These are phyloP conservation scores for Zygnema cylindricum DNA, from an alignment of 139 green algal genomes.

Conservation along the genomic window DNA sequence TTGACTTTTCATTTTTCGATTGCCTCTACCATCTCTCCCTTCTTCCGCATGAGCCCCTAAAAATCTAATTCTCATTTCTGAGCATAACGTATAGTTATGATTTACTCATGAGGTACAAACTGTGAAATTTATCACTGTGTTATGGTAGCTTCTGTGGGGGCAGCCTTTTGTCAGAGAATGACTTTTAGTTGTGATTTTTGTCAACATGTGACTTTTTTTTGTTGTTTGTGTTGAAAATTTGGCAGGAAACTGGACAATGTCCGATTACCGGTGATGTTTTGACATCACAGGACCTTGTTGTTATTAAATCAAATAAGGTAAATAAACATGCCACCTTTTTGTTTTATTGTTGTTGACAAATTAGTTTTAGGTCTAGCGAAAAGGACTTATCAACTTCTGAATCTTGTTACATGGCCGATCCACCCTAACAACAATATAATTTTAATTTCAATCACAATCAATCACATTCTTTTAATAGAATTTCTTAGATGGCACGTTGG, in stretches of 20 bases:
- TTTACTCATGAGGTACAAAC: too few relatives aligned
- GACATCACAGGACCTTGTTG: conserved; percentile 82
- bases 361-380: conserved; percentile 14
- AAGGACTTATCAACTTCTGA: neutral
- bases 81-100: too few relatives aligned
- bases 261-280: conserved; percentile 83
- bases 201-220: too few relatives aligned
- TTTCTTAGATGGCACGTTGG: neutral
- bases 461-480: neutral
- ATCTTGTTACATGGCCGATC: neutral
- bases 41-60: too few relatives aligned
- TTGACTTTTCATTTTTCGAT: too few relatives aligned
- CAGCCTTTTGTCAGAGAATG: too few relatives aligned
- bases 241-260: conserved; percentile 72
- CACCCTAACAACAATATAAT: neutral
- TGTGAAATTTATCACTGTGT: too few relatives aligned
- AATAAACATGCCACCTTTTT: neutral
- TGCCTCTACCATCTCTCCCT: too few relatives aligned
- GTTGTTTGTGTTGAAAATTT: too few relatives aligned
- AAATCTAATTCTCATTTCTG: too few relatives aligned
- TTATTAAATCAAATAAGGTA: conserved; percentile 71
- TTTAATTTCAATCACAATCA: neutral
- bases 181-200: too few relatives aligned
- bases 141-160: too few relatives aligned
- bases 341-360: conserved; percentile 15